phyloP scores from a whole-genome alignment of 2,329 filamentous ascomycete species.

The Diaporthe longicolla region DNA sequence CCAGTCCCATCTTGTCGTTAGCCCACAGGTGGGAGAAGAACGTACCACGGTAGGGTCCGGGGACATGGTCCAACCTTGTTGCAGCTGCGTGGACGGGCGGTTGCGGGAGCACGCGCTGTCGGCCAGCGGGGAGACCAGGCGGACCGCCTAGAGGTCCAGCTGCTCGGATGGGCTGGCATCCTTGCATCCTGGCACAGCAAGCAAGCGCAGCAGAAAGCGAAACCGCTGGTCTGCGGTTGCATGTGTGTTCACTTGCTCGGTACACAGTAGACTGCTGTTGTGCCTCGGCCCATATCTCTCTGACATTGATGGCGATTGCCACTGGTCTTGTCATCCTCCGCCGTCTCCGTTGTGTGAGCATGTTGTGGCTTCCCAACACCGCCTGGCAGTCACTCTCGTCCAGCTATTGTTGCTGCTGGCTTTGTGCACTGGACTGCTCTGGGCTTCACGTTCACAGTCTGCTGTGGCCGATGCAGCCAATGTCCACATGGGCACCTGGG shows the following conservation, averaged over 20 bases:
- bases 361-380: conserved; percentile 1
- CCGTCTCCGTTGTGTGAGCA: not conserved
- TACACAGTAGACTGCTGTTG: not conserved
- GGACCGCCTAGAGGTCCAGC: conserved; percentile 21
- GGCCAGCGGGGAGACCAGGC: conserved; percentile 30
- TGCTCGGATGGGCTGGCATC: conserved; percentile 19
- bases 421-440: not conserved
- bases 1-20: not conserved
- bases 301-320: not conserved
- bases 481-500: conserved; percentile 12
- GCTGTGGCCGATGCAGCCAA: conserved; percentile 7
- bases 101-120: conserved; percentile 35
- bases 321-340: conserved; percentile 11
- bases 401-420: not conserved
- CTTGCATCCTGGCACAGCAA: not conserved
- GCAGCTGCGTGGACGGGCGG: conserved; percentile 33
- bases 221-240: conserved; percentile 15
- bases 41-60: conserved; percentile 14
- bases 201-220: conserved; percentile 21
- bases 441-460: not conserved
- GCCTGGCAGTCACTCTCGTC: not conserved
- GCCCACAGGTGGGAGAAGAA: conserved; percentile 22
- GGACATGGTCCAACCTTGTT: conserved; percentile 25
- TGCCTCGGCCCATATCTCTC: not conserved
- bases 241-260: not conserved